These are phyloP conservation scores for Brasilioporus rufonigricans DNA, from an alignment of 768 basidiomycete species.

Conservation along the genomic window DNA sequence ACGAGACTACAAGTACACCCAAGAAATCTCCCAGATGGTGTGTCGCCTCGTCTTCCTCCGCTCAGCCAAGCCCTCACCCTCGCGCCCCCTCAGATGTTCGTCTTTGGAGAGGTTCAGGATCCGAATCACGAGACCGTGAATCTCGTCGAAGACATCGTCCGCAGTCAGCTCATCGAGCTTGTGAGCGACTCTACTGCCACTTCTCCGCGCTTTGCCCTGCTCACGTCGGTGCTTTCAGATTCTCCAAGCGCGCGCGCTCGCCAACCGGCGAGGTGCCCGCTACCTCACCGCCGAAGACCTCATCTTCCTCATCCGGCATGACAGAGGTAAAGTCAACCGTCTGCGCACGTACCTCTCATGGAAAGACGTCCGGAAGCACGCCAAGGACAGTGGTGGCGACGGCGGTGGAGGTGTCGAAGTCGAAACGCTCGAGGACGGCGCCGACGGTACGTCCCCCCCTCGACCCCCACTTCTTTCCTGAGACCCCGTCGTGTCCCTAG, in stretches of 20 bases:
- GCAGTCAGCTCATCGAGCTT: conserved; percentile 87
- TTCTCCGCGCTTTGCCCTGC: neutral
- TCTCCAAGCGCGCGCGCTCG: conserved; percentile 82
- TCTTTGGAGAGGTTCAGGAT: conserved; percentile 94
- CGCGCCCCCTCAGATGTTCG: conserved; percentile 72
- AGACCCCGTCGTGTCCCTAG: conserved; percentile 33
- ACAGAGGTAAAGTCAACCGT: conserved; percentile 90
- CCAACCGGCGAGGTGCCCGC: conserved; percentile 78
- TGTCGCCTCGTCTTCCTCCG: neutral
- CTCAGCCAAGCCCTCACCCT: neutral
- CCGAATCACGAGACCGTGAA: conserved; percentile 85
- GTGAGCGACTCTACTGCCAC: conserved; percentile 37
- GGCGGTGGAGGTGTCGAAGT: conserved; percentile 80
- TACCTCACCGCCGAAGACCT: conserved; percentile 92
- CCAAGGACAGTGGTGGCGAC: conserved; percentile 85
- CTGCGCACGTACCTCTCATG: conserved; percentile 91
- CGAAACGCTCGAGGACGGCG: conserved; percentile 79
- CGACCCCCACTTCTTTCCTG: neutral
- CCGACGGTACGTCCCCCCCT: conserved; percentile 55
- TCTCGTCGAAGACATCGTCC: conserved; percentile 93
- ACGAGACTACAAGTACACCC: conserved; percentile 82
- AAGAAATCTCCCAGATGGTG: conserved; percentile 95
- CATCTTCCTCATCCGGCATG: conserved; percentile 93
- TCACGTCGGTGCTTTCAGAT: conserved; percentile 47
- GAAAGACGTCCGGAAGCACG: conserved; percentile 96